Evolutionary conservation across 306 rosid species (phyloP).

Genomic region (Amphicarpaea edgeworthii): DNA sequence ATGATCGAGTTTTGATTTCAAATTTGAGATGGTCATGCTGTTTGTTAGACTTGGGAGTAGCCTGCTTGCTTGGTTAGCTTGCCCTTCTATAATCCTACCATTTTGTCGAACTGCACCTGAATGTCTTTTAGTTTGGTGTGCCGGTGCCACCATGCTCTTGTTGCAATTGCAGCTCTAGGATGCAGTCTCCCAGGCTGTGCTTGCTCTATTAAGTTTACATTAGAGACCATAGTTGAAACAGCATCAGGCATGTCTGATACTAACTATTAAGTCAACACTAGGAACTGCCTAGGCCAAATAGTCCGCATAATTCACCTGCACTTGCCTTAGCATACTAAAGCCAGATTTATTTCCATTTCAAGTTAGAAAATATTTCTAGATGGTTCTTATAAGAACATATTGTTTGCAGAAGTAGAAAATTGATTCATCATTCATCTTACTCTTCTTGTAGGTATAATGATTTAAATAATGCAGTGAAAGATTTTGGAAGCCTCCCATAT

Average conservation of each 20-base stretch:
- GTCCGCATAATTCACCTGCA: not conserved
- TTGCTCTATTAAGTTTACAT: conserved; percentile 46
- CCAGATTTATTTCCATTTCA: conserved; percentile 58
- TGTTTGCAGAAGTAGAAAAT: conserved; percentile 15
- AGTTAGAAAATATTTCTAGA: conserved; percentile 46
- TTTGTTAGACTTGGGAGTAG: not conserved
- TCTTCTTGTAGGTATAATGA: conserved; percentile 73
- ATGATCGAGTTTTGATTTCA: not conserved
- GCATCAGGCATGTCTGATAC: conserved; percentile 29
- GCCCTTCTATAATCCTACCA: not conserved
- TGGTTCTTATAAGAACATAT: conserved; percentile 28
- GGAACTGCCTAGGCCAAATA: conserved; percentile 8
- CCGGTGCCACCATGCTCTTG: conserved; percentile 15
- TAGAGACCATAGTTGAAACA: conserved; percentile 49
- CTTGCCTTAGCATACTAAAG: not conserved
- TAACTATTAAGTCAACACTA: conserved; percentile 48
- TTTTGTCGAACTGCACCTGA: conserved; percentile 46
- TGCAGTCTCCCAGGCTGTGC: conserved; percentile 46
- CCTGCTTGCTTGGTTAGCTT: not conserved
- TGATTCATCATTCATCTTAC: conserved; percentile 38
- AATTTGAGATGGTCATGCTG: conserved; percentile 4
- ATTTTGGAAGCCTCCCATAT: conserved; percentile 49
- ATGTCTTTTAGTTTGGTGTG: conserved; percentile 52
- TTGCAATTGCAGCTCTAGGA: conserved; percentile 42
- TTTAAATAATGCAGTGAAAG: conserved; percentile 53